Percentiles rank a stretch among this genome's conserved stretches.
These are phyloP conservation scores for Neofusicoccum laricinum DNA, from an alignment of 2,329 filamentous ascomycete species.

Conservation along the genomic window DNA sequence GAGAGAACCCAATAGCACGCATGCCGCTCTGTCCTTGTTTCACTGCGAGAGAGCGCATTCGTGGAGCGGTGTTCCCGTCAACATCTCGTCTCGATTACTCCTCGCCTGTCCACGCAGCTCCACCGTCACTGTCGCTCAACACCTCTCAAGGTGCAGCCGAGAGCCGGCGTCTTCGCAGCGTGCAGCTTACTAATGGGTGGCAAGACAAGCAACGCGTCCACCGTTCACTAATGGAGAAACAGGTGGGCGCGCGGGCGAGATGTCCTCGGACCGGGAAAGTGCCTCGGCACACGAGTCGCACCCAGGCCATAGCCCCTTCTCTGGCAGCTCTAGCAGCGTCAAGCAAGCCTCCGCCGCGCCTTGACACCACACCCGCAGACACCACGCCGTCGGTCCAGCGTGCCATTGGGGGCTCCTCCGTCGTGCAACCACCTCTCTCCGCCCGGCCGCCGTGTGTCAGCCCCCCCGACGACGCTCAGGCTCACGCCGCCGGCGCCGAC, in stretches of 20 bases:
- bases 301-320: background rate
- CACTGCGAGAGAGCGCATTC: too few species aligned
- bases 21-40: too few species aligned
- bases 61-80: too few species aligned
- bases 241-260: background rate
- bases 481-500: background rate
- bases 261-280: background rate
- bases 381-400: background rate
- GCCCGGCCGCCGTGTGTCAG: background rate
- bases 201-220: too few species aligned
- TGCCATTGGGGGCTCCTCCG: background rate
- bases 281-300: conserved; percentile 1
- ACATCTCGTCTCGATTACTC: too few species aligned
- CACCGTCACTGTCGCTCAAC: too few species aligned
- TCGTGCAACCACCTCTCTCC: background rate
- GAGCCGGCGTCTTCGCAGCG: too few species aligned
- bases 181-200: too few species aligned
- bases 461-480: background rate
- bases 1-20: too few species aligned
- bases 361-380: background rate
- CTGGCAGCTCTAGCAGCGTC: background rate
- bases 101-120: too few species aligned
- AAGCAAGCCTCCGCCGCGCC: background rate
- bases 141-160: too few species aligned
- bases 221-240: background rate